Conservation (phyloP, 805 yeast species). For the Candida ortonii region DNA sequence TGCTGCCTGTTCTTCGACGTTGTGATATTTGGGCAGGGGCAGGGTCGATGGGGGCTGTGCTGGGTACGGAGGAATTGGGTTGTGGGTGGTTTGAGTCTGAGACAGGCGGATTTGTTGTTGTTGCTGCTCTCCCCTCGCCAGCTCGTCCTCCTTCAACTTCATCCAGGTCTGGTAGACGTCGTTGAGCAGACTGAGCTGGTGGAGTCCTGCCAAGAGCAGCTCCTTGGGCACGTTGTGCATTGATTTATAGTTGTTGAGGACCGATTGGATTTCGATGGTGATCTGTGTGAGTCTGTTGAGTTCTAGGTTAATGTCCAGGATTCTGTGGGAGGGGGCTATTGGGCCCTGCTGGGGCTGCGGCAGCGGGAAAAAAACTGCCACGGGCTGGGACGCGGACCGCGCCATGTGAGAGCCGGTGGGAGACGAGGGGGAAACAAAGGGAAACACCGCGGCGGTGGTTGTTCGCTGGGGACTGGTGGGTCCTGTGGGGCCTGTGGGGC, state of each 20-base stretch:
- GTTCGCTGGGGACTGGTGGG: neutral
- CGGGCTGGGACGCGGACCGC: constrained; percentile 5
- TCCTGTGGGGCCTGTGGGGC: constrained; percentile 1
- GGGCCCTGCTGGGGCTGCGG: constrained; percentile 3
- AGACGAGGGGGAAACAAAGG: too few species aligned
- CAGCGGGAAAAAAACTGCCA: constrained; percentile 1
- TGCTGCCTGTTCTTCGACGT: constrained; percentile 30
- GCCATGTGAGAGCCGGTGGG: constrained; percentile 1
- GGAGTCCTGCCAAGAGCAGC: constrained; percentile 17
- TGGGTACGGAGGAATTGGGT: constrained; percentile 6
- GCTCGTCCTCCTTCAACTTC: constrained; percentile 15
- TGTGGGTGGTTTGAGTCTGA: constrained; percentile 1
- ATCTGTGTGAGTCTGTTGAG: constrained; percentile 15
- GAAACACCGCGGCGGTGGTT: neutral
- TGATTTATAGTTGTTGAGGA: constrained; percentile 10
- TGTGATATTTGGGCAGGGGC: constrained; percentile 10
- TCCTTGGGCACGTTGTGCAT: constrained; percentile 18
- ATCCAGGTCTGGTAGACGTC: constrained; percentile 19
- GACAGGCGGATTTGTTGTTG: constrained; percentile 1
- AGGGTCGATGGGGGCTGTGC: constrained; percentile 6
- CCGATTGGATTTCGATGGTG: constrained; percentile 20
- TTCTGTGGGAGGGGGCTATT: constrained; percentile 1
- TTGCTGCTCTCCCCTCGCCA: constrained; percentile 3
- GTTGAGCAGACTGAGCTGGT: constrained; percentile 16
- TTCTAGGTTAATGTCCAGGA: constrained; percentile 12